phyloP scores from a whole-genome alignment of 768 basidiomycete genomes.

The Kwoniella bestiolae region DNA sequence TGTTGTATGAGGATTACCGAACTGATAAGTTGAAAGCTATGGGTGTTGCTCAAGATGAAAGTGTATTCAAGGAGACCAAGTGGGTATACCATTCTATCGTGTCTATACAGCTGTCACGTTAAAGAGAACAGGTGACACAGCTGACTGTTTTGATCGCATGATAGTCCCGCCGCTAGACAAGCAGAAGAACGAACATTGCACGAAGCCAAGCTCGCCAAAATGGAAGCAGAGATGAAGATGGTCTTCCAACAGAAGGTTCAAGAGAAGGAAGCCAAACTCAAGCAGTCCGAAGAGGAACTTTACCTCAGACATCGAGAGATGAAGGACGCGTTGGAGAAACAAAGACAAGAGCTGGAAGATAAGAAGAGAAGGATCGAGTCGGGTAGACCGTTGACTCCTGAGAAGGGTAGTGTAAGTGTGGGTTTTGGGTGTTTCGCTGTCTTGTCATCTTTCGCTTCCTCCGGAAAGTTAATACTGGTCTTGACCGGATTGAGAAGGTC shows the following conservation, averaged over 20 bases:
- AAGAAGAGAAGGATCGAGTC: constrained; percentile 96
- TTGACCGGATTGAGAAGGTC: no score
- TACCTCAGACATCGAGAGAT: constrained; percentile 99
- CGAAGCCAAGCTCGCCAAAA: constrained; percentile 81
- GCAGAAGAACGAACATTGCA: constrained; percentile 95
- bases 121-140: background rate
- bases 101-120: background rate
- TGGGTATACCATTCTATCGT: constrained; percentile 61
- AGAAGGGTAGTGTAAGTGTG: constrained; percentile 77
- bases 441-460: background rate
- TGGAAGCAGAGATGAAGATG: constrained; percentile 99
- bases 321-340: constrained; percentile 99
- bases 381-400: constrained; percentile 91
- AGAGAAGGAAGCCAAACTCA: constrained; percentile 98
- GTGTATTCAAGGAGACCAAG: constrained; percentile 99
- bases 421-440: background rate
- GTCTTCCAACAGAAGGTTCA: constrained; percentile 99
- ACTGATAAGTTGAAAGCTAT: constrained; percentile 93
- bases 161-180: constrained; percentile 89
- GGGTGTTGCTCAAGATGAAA: constrained; percentile 97
- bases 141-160: background rate
- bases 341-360: constrained; percentile 91
- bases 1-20: constrained; percentile 97
- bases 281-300: constrained; percentile 98
- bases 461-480: no score